Conservation (phyloP, 176 grass and related monocot species). For the Coix lacrymajobi region DNA sequence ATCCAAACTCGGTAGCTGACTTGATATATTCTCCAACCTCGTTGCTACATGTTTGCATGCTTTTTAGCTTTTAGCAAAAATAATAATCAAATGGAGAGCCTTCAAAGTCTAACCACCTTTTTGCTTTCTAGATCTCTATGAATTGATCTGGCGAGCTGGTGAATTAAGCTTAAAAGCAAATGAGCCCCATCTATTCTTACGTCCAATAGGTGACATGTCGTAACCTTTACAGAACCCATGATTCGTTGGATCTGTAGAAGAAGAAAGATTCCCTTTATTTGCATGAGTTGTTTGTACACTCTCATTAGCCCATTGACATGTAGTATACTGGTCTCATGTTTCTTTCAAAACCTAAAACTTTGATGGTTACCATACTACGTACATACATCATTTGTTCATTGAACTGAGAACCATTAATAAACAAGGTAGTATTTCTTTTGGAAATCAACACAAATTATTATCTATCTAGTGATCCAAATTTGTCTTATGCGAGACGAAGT, state of each 20-base stretch:
- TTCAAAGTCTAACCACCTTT: constrained; percentile 19
- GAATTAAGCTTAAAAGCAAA: constrained; percentile 29
- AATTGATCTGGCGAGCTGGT: neutral
- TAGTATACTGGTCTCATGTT: neutral
- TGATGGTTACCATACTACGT: neutral
- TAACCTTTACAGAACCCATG: constrained; percentile 33
- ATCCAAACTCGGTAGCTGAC: neutral
- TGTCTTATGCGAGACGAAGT: neutral
- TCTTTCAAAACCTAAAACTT: constrained; percentile 8
- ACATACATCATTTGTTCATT: neutral
- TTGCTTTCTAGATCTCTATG: constrained; percentile 4
- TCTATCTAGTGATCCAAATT: neutral
- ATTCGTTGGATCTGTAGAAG: constrained; percentile 22
- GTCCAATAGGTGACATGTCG: constrained; percentile 20
- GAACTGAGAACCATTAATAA: neutral
- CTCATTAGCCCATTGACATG: neutral
- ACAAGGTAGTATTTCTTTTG: neutral
- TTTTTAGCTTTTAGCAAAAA: constrained; percentile 21
- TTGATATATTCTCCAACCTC: neutral
- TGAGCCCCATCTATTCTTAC: constrained; percentile 13
- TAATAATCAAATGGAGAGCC: neutral
- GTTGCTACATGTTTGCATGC: neutral
- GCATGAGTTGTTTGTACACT: neutral
- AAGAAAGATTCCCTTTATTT: constrained; percentile 27
- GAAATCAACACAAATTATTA: neutral